These are phyloP conservation scores for Penicillium ucsense DNA, from an alignment of 495 filamentous ascomycete genomes.

Conservation along the genomic window DNA sequence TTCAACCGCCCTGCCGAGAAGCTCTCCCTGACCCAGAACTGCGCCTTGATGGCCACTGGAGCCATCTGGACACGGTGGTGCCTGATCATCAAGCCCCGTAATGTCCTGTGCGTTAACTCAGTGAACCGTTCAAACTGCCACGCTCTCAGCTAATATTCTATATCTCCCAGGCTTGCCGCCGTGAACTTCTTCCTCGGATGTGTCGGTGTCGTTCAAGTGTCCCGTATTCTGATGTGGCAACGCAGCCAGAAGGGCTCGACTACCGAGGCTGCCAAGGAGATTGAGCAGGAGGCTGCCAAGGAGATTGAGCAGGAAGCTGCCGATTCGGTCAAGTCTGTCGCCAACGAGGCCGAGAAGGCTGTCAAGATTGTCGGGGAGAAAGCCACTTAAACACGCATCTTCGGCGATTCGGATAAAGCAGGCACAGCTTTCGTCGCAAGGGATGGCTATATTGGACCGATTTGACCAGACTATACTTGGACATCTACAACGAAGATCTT, in stretches of 20 bases:
- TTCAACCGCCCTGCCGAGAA: conserved; percentile 85
- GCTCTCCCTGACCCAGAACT: conserved; percentile 86
- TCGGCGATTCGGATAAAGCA: too few relatives aligned
- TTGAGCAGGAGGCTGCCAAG: conserved; percentile 41
- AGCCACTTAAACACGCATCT: conserved; percentile 8
- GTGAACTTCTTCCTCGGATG: conserved; percentile 97
- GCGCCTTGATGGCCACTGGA: conserved; percentile 79
- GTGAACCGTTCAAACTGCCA: too few relatives aligned
- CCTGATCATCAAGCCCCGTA: conserved; percentile 88
- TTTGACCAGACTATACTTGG: conserved; percentile 2
- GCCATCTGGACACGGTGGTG: conserved; percentile 98
- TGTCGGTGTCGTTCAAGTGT: conserved; percentile 74
- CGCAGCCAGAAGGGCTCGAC: conserved; percentile 42
- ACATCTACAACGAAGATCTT: conserved; percentile 3
- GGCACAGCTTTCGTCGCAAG: too few relatives aligned
- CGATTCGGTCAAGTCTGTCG: conserved; percentile 28
- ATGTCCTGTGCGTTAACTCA: conserved; percentile 57
- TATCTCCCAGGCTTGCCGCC: conserved; percentile 58
- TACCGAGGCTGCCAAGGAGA: conserved; percentile 38
- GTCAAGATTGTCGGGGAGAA: conserved; percentile 23
- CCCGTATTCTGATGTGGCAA: conserved; percentile 63
- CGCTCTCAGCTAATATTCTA: neutral
- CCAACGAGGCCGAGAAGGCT: conserved; percentile 13
- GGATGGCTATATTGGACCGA: neutral
- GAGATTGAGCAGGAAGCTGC: conserved; percentile 39